phyloP scores from a whole-genome alignment of 1,284 basidiomycete genomes.

The Sporisorium graminicola region DNA sequence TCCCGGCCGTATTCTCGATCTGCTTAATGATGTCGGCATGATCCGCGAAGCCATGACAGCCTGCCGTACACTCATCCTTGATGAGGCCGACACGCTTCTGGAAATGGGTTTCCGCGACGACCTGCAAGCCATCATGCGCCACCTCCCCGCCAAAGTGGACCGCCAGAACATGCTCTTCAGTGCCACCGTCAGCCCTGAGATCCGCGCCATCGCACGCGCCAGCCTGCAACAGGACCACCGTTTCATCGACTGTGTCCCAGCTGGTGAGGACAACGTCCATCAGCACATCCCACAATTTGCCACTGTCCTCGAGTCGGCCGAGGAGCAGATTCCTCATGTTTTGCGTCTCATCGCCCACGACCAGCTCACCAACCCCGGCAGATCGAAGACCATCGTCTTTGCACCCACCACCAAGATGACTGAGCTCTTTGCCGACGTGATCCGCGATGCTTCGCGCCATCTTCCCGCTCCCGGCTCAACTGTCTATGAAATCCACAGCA shows the following conservation, averaged over 20 bases:
- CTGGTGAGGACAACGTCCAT: constrained; percentile 78
- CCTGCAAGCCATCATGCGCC: constrained; percentile 80
- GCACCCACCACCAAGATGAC: constrained; percentile 88
- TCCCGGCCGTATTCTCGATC: constrained; percentile 87
- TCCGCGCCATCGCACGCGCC: constrained; percentile 72
- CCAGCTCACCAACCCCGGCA: constrained; percentile 80
- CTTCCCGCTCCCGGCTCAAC: constrained; percentile 43
- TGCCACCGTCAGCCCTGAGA: constrained; percentile 77
- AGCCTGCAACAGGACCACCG: constrained; percentile 76
- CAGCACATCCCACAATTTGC: constrained; percentile 85
- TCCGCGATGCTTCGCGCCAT: constrained; percentile 26
- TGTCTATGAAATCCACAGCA: constrained; percentile 86
- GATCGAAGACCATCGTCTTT: constrained; percentile 88
- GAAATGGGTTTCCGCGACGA: constrained; percentile 97
- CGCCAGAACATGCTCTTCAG: constrained; percentile 95
- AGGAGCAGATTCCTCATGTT: constrained; percentile 83
- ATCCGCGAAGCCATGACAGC: constrained; percentile 55
- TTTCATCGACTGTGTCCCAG: constrained; percentile 75
- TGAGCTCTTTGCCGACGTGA: constrained; percentile 78
- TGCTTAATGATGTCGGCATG: constrained; percentile 73
- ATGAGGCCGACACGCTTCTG: constrained; percentile 94
- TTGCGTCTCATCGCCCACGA: constrained; percentile 88
- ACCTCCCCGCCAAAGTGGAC: constrained; percentile 77
- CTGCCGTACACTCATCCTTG: constrained; percentile 83
- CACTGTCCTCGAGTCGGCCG: constrained; percentile 79